These are phyloP conservation scores for Kalaharituber pfeilii DNA, from an alignment of 2,329 filamentous ascomycete genomes.

Conservation along the genomic window DNA sequence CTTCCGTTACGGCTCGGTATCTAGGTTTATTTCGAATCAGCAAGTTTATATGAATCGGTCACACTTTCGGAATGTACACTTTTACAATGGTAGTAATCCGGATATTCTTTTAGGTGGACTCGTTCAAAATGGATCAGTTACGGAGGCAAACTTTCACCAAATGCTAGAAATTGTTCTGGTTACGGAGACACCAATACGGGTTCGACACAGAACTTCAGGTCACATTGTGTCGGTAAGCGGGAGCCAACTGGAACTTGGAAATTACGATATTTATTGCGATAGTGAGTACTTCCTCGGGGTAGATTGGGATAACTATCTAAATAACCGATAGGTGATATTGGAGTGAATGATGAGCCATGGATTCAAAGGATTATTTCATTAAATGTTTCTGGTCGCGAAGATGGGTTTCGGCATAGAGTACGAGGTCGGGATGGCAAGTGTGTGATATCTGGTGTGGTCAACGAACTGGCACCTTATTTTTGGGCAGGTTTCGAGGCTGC, in stretches of 20 bases:
- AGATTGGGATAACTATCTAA: conserved; percentile 1
- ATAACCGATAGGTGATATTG: conserved; percentile 4
- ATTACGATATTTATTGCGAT: conserved; percentile 9
- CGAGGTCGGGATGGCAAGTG: conserved; percentile 7
- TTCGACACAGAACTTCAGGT: conserved; percentile 9
- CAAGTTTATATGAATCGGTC: too few relatives aligned
- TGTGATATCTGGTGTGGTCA: conserved; percentile 6
- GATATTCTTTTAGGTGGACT: conserved; percentile 7
- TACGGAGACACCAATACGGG: conserved; percentile 1
- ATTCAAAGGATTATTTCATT: conserved; percentile 10
- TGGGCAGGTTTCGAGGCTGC: conserved; percentile 6
- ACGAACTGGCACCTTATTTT: conserved; percentile 2
- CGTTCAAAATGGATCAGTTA: conserved; percentile 12
- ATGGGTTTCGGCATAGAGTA: conserved; percentile 8
- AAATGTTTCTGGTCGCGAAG: conserved; percentile 9
- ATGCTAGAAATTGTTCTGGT: conserved; percentile 10
- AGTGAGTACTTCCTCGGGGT: conserved; percentile 1
- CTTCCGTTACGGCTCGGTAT: too few relatives aligned
- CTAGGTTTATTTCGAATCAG: too few relatives aligned
- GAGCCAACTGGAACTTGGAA: conserved; percentile 1
- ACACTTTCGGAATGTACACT: conserved; percentile 12
- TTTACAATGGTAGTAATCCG: conserved; percentile 12
- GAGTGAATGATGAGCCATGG: conserved; percentile 9
- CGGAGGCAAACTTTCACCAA: conserved; percentile 12
- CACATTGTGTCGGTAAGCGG: conserved; percentile 7